A percentile compares a stretch with the other conserved stretches of the same genome.
These are phyloP conservation scores for Termitomyces sp. DNA, from an alignment of 768 basidiomycete species.

Conservation along the genomic window DNA sequence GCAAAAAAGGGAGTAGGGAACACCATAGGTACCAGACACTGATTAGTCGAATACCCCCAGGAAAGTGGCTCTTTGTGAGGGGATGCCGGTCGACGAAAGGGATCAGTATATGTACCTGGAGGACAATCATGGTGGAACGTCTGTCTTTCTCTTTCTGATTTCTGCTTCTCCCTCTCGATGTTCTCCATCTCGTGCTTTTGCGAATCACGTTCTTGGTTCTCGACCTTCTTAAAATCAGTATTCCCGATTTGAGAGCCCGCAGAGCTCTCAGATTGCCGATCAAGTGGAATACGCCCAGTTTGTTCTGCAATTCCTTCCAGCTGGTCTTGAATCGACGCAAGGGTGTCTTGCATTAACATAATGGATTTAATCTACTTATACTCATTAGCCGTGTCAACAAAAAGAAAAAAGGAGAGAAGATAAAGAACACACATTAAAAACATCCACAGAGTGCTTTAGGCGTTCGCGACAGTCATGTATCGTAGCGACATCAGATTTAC, in stretches of 20 bases:
- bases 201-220: not conserved
- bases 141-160: not conserved
- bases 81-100: not conserved
- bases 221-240: not conserved
- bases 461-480: slow-evolving; percentile 2
- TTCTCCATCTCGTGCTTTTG: not conserved
- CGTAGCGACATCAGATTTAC: not conserved
- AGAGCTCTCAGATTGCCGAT: not conserved
- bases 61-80: not conserved
- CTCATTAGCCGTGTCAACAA: not conserved
- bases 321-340: not conserved
- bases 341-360: not conserved
- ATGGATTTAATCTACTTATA: not conserved
- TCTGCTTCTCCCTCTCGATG: not conserved
- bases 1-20: not conserved
- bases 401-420: not conserved
- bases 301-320: not conserved
- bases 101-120: not conserved
- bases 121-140: not conserved
- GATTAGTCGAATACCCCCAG: not conserved
- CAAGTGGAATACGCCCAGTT: not conserved
- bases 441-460: not conserved
- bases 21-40: not conserved
- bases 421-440: not conserved
- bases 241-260: not conserved